Conservation (phyloP, 306 rosid species). For the Cicer judaicum region DNA sequence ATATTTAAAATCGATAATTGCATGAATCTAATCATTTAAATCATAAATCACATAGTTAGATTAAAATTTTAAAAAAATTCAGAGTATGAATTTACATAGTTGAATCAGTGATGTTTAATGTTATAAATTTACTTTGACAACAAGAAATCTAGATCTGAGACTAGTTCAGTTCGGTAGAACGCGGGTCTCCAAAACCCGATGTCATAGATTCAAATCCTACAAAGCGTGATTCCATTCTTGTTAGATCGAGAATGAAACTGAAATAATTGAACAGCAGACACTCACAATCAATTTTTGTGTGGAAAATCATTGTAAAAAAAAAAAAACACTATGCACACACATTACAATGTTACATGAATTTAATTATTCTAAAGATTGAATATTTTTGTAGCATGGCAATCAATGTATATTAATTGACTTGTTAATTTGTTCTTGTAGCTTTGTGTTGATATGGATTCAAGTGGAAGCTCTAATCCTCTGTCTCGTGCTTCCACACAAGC, state of each 20-base stretch:
- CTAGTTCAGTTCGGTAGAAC: too few species aligned
- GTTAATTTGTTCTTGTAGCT: slow-evolving; percentile 52
- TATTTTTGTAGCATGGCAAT: neutral
- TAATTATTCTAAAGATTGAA: neutral
- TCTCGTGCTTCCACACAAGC: slow-evolving; percentile 59
- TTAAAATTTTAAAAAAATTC: neutral
- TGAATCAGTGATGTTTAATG: neutral
- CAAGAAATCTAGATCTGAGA: neutral
- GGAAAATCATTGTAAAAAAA: neutral
- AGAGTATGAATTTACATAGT: neutral
- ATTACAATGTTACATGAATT: neutral
- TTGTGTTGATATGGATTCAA: slow-evolving; percentile 66
- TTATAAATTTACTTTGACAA: neutral
- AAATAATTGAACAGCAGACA: too few species aligned
- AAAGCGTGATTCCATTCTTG: too few species aligned
- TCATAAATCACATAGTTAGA: neutral
- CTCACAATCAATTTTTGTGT: neutral
- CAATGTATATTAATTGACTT: neutral
- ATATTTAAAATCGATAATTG: neutral
- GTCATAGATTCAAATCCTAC: too few species aligned
- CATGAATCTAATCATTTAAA: neutral
- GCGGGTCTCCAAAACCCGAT: too few species aligned
- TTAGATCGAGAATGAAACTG: too few species aligned
- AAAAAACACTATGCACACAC: neutral
- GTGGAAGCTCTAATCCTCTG: slow-evolving; percentile 49